A percentile compares a stretch with the other conserved stretches of the same genome.
These are phyloP conservation scores for Suillus subalutaceus DNA, from an alignment of 768 basidiomycete species.

Conservation along the genomic window DNA sequence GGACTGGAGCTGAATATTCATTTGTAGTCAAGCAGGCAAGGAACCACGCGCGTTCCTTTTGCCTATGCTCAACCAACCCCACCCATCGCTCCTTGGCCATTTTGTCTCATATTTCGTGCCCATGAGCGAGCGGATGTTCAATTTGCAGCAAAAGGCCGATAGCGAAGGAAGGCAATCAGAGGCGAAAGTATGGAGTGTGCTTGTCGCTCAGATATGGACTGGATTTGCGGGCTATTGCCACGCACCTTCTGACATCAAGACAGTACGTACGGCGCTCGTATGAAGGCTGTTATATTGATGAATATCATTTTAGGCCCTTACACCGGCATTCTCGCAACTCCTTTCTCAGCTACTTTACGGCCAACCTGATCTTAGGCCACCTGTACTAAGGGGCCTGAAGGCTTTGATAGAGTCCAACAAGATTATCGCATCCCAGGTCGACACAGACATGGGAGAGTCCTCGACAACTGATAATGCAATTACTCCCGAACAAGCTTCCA, in stretches of 20 bases:
- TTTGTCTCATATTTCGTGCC: conserved; percentile 93
- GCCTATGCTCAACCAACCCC: conserved; percentile 79
- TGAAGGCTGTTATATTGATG: conserved; percentile 9
- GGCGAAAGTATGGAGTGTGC: conserved; percentile 93
- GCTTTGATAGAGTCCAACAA: conserved; percentile 81
- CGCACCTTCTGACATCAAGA: conserved; percentile 70
- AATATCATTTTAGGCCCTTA: conserved; percentile 59
- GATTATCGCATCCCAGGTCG: conserved; percentile 45
- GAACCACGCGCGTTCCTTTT: conserved; percentile 93
- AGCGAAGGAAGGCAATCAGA: conserved; percentile 74
- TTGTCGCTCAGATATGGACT: conserved; percentile 92
- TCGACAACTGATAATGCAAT: conserved; percentile 37
- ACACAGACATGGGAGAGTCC: conserved; percentile 30
- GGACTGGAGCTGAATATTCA: conserved; percentile 13
- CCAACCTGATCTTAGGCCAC: conserved; percentile 80
- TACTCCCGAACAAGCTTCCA: conserved; percentile 58
- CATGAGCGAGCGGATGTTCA: conserved; percentile 90
- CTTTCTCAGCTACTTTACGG: conserved; percentile 91
- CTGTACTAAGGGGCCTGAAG: conserved; percentile 82
- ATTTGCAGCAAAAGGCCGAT: conserved; percentile 81
- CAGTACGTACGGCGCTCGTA: conserved; percentile 44
- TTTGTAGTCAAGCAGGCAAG: conserved; percentile 60
- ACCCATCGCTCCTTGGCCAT: conserved; percentile 80
- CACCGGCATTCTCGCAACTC: conserved; percentile 79
- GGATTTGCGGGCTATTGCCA: conserved; percentile 92